These are phyloP conservation scores for Leptodontidium sp. DNA, from an alignment of 2,329 filamentous ascomycete genomes.

Conservation along the genomic window DNA sequence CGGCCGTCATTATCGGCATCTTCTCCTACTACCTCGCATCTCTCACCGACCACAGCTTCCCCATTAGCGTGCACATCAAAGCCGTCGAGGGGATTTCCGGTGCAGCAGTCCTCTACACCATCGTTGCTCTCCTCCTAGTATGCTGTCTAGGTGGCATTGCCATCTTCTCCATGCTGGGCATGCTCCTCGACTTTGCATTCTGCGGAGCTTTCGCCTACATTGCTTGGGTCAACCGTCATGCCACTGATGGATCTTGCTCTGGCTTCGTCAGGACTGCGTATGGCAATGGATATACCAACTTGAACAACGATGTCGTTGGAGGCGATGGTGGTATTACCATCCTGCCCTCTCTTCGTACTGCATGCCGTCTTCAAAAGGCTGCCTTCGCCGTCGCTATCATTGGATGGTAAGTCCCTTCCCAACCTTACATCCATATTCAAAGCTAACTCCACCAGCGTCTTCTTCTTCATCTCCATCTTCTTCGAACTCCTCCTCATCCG, in stretches of 20 bases:
- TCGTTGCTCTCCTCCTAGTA: conserved; percentile 76
- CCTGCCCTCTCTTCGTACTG: conserved; percentile 58
- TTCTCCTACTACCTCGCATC: conserved; percentile 87
- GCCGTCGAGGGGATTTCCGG: conserved; percentile 84
- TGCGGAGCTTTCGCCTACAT: conserved; percentile 82
- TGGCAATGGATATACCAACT: conserved; percentile 66
- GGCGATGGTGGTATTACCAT: conserved; percentile 53
- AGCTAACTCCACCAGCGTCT: conserved; percentile 57
- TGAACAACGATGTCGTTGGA: conserved; percentile 57
- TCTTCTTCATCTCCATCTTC: conserved; percentile 77
- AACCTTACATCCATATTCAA: neutral
- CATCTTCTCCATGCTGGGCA: conserved; percentile 75
- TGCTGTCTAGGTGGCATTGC: conserved; percentile 80
- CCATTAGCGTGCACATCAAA: conserved; percentile 70
- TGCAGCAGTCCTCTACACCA: conserved; percentile 75
- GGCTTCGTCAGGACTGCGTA: conserved; percentile 72
- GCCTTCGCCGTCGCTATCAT: conserved; percentile 81
- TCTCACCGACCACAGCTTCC: conserved; percentile 68
- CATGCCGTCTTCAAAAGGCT: conserved; percentile 80
- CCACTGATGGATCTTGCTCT: conserved; percentile 68
- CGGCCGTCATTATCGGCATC: conserved; percentile 77
- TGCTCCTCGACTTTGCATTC: conserved; percentile 81
- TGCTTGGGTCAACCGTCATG: conserved; percentile 75
- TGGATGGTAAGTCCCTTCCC: conserved; percentile 66
- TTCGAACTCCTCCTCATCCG: conserved; percentile 74